phyloP scores from a whole-genome alignment of 2,329 filamentous ascomycete genomes.

The Colletotrichum gloeosporioides region DNA sequence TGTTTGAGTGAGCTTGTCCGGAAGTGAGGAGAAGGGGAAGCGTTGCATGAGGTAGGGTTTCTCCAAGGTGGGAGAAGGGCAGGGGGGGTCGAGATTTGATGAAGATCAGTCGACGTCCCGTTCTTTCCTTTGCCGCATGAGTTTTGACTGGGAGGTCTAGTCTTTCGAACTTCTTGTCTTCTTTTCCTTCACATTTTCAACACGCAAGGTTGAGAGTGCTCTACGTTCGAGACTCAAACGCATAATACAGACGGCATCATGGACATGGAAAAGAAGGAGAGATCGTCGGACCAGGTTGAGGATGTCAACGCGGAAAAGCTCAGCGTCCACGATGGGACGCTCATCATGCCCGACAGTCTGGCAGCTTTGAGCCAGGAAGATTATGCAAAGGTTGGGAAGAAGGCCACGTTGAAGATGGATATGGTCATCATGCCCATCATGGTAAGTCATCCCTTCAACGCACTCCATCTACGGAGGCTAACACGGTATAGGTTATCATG shows the following conservation, averaged over 20 bases:
- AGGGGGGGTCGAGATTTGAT: not conserved
- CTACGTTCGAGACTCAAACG: not conserved
- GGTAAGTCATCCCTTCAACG: not conserved
- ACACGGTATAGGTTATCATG: conserved; percentile 23
- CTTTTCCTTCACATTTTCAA: not conserved
- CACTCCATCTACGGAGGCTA: not conserved
- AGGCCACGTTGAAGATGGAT: conserved; percentile 26
- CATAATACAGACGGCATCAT: not conserved
- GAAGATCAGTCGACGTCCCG: not conserved
- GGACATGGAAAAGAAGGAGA: not conserved
- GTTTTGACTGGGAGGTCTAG: not conserved
- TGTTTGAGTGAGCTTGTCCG: not conserved
- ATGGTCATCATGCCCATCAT: conserved; percentile 26
- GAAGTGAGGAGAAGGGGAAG: not conserved
- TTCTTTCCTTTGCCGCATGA: not conserved
- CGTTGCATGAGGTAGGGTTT: not conserved
- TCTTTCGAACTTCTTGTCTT: not conserved
- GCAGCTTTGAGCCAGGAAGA: conserved; percentile 24
- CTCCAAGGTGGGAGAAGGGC: not conserved
- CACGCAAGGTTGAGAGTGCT: not conserved
- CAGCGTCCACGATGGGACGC: not conserved
- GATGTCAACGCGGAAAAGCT: not conserved
- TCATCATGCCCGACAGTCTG: conserved; percentile 25
- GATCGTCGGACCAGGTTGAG: conserved; percentile 3
- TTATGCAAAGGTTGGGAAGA: conserved; percentile 21